Evolutionary conservation across 1,284 basidiomycete species (phyloP), one percentile per base, ranked within the genome.

Genomic region (Fistulinella cinereoalba): DNA sequence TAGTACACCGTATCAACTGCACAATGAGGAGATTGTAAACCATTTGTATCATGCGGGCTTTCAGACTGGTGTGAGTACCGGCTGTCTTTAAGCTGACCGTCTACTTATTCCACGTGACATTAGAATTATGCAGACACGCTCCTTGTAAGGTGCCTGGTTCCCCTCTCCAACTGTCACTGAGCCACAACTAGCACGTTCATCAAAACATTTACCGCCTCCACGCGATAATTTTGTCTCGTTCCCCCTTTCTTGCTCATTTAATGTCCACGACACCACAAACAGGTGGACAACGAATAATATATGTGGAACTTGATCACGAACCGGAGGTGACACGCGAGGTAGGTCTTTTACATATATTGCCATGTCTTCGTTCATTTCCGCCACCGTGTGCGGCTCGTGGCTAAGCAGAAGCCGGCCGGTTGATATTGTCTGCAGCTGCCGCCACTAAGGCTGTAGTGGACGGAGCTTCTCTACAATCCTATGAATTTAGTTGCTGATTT

Each of bases 311-410:
- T 54, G 82, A 85, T 52, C 80, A 85, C 54, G 83, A 86, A 55
- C 86, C 84, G 49, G 84, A 88, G 66, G 81, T 93, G 49, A 89
- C 87, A 21, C 80, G 83, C 61, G 88, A 92, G 75, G 90, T 90
- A 67, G 51, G 83, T 70, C 32, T 49, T 50, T 25, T 49, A 25
- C 41, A 56, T 43, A 50, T 45, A 50, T 51, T 40, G 47, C 51
- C 50, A 39, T 50, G 42, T 54, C 47, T 58, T 51, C 50, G 51
- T 55, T 58, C 52, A 50, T 54, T 50, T 60, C 47, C 52, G 61
- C 58, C 54, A 65, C 56, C 54, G 50, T 52, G 55, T 47, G 47
- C 49, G 56, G 58, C 44, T 44, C 49, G 44, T 48, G 54, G 47
- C 53, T 44, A 50, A 41, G 50, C 38, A 47, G 49, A 59, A 49